Evolutionary conservation across 2,329 filamentous ascomycete species (phyloP).

Genomic region (Neonectria punicea): DNA sequence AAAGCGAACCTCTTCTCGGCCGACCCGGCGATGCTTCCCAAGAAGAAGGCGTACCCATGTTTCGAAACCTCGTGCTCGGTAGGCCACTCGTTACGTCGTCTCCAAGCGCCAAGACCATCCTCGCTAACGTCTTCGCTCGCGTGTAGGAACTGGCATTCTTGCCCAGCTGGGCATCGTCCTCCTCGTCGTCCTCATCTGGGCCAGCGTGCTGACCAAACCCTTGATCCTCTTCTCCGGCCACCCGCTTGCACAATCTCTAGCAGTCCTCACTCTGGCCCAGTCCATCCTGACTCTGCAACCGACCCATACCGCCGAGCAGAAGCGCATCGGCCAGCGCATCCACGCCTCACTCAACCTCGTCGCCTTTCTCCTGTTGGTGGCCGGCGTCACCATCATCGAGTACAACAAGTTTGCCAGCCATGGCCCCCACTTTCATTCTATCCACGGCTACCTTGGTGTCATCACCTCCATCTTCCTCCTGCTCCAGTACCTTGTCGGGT

Average conservation of each 20-base stretch:
- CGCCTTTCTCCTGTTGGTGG: conserved; percentile 68
- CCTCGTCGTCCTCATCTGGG: conserved; percentile 81
- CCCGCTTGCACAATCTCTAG: conserved; percentile 76
- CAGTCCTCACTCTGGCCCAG: conserved; percentile 80
- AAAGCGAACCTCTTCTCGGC: conserved; percentile 59
- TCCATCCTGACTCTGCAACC: conserved; percentile 88
- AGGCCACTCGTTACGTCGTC: conserved; percentile 39
- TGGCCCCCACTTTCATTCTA: conserved; percentile 79
- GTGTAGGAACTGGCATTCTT: conserved; percentile 79
- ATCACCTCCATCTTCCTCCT: conserved; percentile 75
- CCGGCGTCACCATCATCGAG: conserved; percentile 78
- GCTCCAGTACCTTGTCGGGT: conserved; percentile 80
- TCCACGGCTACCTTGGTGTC: conserved; percentile 86
- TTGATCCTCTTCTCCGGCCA: conserved; percentile 89
- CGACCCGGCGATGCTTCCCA: conserved; percentile 79
- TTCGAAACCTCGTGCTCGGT: conserved; percentile 81
- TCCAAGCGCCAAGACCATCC: conserved; percentile 4
- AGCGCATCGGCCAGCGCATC: conserved; percentile 66
- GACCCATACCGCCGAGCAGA: conserved; percentile 80
- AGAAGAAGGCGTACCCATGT: conserved; percentile 69
- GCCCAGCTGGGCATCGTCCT: conserved; percentile 83
- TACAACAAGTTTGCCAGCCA: conserved; percentile 81
- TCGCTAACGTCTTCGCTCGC: conserved; percentile 12
- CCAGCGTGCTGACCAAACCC: conserved; percentile 73
- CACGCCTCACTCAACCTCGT: conserved; percentile 79